These are phyloP conservation scores for Lavandula angustifolia DNA, from an alignment of 257 asterid species.

Conservation along the genomic window DNA sequence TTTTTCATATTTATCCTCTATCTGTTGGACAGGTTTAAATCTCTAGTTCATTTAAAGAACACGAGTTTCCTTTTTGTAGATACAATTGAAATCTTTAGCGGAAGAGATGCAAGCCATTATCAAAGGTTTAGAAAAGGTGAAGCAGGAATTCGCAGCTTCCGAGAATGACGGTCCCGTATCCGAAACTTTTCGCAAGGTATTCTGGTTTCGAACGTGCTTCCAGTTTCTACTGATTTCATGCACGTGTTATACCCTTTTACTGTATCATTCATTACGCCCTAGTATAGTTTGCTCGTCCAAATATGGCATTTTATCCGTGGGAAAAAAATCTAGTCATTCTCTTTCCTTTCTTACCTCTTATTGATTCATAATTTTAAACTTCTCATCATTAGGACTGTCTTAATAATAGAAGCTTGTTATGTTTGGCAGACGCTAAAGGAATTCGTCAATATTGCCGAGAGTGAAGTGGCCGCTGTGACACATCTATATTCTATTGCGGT, in stretches of 20 bases:
- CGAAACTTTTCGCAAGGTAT: constrained; percentile 84
- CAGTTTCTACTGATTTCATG: constrained; percentile 26
- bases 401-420: constrained; percentile 30
- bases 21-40: constrained; percentile 21
- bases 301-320: background rate
- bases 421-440: constrained; percentile 74
- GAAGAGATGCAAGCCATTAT: constrained; percentile 99
- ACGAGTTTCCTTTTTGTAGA: constrained; percentile 47
- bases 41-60: constrained; percentile 25
- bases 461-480: constrained; percentile 70
- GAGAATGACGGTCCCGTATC: constrained; percentile 98
- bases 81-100: constrained; percentile 95
- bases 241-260: background rate
- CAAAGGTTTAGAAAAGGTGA: constrained; percentile 95
- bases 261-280: background rate
- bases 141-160: constrained; percentile 82
- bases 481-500: constrained; percentile 85
- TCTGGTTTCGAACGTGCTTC: constrained; percentile 20
- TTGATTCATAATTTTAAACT: constrained; percentile 2
- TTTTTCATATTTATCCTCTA: constrained; percentile 23
- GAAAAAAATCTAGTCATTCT: background rate
- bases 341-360: constrained; percentile 4
- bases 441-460: constrained; percentile 77
- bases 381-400: background rate
- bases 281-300: constrained; percentile 18